Base-by-base conservation (phyloP, 179 eudicot genomes). In the Corrigiola litoralis region DNA sequence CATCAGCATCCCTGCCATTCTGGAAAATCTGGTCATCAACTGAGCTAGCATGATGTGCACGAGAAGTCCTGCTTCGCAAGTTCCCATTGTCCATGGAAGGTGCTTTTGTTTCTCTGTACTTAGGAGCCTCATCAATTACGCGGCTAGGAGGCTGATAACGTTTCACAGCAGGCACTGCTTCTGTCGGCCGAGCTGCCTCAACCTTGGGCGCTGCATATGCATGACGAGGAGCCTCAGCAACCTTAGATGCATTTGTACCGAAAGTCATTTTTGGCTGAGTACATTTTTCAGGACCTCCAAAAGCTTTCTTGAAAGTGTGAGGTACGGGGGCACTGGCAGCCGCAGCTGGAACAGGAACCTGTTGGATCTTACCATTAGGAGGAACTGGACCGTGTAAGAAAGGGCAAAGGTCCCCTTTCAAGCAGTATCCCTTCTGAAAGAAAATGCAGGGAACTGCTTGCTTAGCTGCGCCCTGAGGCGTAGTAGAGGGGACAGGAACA, bases 351-450 rank as follows among this genome's bases (percentile, higher is more conserved):
- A n/a, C n/a, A 16, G 83, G 69, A 4, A 54, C 74, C 38, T 77
- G 87, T 45, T 77, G 72, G 63, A 75, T 78, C 82, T 80, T 87
- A 61, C 62, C 74, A 57, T 28, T 73, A 60, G 70, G 57, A 18
- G 75, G 66, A 63, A 32, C 53, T 47, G 89, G 84, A 21, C 69
- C 84, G 66, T 92, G 98, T 62, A 70, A 65, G 72, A 82, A 92
- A 32, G 80, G 84, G 69, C 98, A 92, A 68, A 71, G 50, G 33
- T 89, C 88, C 32, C 87, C 98, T 77, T 89, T 92, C 46, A 87
- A 65, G 73, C 98, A 92, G 45, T 65, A 64, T 6, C 98, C 98
- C 72, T 80, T 75, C 65, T 89, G 96, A 66, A 89, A 92, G 80
- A 71, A 92, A 65, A 89, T 77, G 79, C 98, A 92, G 12, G 95